Evolutionary conservation across 2,329 filamentous ascomycete species (phyloP), one percentile per base, ranked within the genome.

Genomic region (Ophiostoma sp.): DNA sequence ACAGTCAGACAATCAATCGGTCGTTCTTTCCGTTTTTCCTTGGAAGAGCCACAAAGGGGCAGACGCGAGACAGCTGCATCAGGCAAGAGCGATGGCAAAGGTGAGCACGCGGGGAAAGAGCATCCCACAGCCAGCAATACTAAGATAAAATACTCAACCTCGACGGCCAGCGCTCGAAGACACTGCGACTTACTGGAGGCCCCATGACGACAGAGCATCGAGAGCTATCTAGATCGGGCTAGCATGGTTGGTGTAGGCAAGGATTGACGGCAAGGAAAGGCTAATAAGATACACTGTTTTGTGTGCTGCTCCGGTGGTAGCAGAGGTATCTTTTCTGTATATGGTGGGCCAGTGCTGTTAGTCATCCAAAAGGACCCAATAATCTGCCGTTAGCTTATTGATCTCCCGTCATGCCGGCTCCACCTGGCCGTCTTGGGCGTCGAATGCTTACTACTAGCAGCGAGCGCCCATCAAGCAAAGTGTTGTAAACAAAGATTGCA

Each of bases 141-240:
- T 27, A 27, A 27, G 27, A 27, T 27, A 27, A 27, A 58, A 27
- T 11, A 58, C 52, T 27, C 52, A 58, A 55, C 27, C 14, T 2
- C 49, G 18, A 27, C 49, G 27, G 27, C 49, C 49, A 55, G 49
- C 49, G 27, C 49, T 4, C n/a, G 27, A 27, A 55, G 49, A 55
- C 49, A 40, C n/a, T 14, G 12, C 4, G 38, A 42, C 16, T 41
- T 38, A 36, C 49, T 55, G 49, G 18, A 12, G 47, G 38, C 45
- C 64, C 44, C 47, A 66, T 66, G 64, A 66, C 64, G 64, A 66
- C 64, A 66, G 64, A 41, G 64, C 47, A 55, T 40, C 36, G 36
- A 66, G 47, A 66, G 64, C 64, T 66, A 66, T 66, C 64, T 47
- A 18, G 16, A 55, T 66, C 38, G 16, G 64, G 64, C 44, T 65